phyloP scores from a whole-genome alignment of 164 flowering plant genomes.

The Dillenia suffruticosa region DNA sequence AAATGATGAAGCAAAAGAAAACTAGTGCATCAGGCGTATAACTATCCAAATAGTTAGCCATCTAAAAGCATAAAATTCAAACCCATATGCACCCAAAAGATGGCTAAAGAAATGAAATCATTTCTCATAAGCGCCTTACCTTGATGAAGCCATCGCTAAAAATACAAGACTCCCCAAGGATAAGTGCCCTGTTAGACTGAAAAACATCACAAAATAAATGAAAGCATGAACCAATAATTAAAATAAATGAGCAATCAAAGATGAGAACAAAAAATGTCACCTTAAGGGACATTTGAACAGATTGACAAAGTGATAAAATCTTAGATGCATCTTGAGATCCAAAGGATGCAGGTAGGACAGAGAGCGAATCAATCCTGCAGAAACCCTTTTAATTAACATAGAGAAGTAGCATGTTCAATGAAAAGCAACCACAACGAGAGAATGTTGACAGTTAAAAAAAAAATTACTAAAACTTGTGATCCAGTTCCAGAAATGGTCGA shows the following conservation, averaged over 20 bases:
- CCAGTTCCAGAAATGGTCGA: too few relatives aligned
- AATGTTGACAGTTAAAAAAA: background rate
- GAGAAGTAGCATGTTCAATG: background rate
- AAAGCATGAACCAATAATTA: constrained; percentile 2
- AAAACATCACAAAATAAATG: constrained; percentile 14
- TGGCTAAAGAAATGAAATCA: too few relatives aligned
- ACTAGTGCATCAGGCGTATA: background rate
- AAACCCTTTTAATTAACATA: constrained; percentile 7
- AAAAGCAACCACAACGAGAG: background rate
- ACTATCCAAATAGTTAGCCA: too few relatives aligned
- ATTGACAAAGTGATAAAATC: constrained; percentile 69
- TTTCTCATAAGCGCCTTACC: constrained; percentile 33
- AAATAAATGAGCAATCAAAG: background rate
- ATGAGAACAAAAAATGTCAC: constrained; percentile 24
- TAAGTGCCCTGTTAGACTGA: constrained; percentile 67
- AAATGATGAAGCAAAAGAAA: constrained; percentile 9
- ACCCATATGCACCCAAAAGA: too few relatives aligned
- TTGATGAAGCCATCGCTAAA: constrained; percentile 72
- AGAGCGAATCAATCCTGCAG: constrained; percentile 84
- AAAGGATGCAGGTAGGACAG: constrained; percentile 75
- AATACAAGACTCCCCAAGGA: constrained; percentile 71
- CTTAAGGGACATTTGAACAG: constrained; percentile 73
- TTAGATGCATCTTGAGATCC: constrained; percentile 78
- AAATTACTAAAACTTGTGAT: too few relatives aligned
- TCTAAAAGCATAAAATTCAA: too few relatives aligned